Percentiles rank a stretch among this genome's conserved stretches.
Evolutionary conservation across 805 yeast species (phyloP).

Genomic region (Metschnikowia sp.): DNA sequence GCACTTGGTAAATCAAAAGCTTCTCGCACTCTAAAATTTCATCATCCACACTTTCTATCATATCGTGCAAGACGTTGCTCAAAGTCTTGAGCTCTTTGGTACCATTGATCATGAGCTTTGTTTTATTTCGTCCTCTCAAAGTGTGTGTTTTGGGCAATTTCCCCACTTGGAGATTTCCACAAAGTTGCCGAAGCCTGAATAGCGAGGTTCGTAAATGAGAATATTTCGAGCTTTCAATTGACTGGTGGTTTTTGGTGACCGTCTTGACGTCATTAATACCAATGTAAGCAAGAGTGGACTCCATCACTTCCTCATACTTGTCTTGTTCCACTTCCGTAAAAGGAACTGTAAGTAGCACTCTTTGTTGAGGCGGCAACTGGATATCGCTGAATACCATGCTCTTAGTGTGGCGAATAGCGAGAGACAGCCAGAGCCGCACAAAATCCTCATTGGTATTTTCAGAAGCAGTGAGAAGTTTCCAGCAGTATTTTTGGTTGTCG

Average conservation of each 20-base stretch:
- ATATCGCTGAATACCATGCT: constrained; percentile 77
- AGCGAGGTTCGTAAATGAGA: constrained; percentile 67
- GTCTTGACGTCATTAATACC: constrained; percentile 52
- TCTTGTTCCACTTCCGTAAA: constrained; percentile 83
- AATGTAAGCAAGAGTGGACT: constrained; percentile 55
- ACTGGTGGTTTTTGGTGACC: constrained; percentile 49
- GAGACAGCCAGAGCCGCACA: constrained; percentile 44
- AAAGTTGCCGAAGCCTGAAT: constrained; percentile 64
- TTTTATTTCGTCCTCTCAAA: constrained; percentile 8
- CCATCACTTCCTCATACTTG: constrained; percentile 64
- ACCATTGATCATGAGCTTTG: constrained; percentile 10
- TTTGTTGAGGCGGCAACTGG: constrained; percentile 70
- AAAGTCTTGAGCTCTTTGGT: constrained; percentile 41
- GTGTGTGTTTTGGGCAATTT: constrained; percentile 16
- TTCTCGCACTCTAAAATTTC: constrained; percentile 50
- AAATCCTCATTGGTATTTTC: constrained; percentile 25
- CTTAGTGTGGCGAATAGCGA: constrained; percentile 80
- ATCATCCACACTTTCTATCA: constrained; percentile 56
- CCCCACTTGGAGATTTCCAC: constrained; percentile 72
- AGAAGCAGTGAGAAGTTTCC: constrained; percentile 30
- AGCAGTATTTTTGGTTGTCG: constrained; percentile 36
- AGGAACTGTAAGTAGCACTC: constrained; percentile 67
- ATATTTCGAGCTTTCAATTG: constrained; percentile 40
- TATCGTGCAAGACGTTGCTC: constrained; percentile 62
- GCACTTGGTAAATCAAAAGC: constrained; percentile 37